These are phyloP conservation scores for Lavandula angustifolia DNA, from an alignment of 257 asterid genomes.

Conservation along the genomic window DNA sequence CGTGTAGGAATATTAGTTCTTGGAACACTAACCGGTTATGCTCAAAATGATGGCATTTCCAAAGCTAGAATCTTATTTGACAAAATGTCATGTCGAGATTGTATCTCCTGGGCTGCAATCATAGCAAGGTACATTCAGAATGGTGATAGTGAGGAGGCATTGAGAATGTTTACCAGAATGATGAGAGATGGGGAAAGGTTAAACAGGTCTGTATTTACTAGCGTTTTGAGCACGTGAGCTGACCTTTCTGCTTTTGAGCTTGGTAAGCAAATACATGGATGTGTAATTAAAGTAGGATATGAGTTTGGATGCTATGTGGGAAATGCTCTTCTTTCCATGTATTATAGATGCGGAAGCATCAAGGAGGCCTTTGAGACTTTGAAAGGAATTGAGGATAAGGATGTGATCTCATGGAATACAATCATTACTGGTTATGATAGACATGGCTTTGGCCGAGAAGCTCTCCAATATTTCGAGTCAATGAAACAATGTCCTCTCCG, in stretches of 20 bases:
- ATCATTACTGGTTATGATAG: slow-evolving; percentile 87
- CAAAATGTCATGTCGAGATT: slow-evolving; percentile 74
- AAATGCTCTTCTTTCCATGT: slow-evolving; percentile 93
- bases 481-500: slow-evolving; percentile 55
- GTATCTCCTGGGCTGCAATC: slow-evolving; percentile 96
- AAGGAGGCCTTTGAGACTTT: slow-evolving; percentile 71
- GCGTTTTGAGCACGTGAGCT: slow-evolving; percentile 81
- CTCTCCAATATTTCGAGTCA: slow-evolving; percentile 61
- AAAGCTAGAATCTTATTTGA: slow-evolving; percentile 67
- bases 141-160: slow-evolving; percentile 66
- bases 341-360: slow-evolving; percentile 90
- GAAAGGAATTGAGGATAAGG: slow-evolving; percentile 61
- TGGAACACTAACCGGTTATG: slow-evolving; percentile 93
- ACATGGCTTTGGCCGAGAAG: slow-evolving; percentile 79
- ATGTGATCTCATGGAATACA: slow-evolving; percentile 90
- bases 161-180: slow-evolving; percentile 61
- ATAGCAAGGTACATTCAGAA: slow-evolving; percentile 80
- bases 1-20: slow-evolving; percentile 69
- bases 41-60: slow-evolving; percentile 63
- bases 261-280: slow-evolving; percentile 86
- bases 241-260: slow-evolving; percentile 82
- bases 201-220: slow-evolving; percentile 66
- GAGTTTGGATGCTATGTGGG: slow-evolving; percentile 78
- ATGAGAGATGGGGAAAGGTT: slow-evolving; percentile 63
- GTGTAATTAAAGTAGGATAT: slow-evolving; percentile 71